Conservation (phyloP, 306 rosid species). For the Cicer bijugum region DNA sequence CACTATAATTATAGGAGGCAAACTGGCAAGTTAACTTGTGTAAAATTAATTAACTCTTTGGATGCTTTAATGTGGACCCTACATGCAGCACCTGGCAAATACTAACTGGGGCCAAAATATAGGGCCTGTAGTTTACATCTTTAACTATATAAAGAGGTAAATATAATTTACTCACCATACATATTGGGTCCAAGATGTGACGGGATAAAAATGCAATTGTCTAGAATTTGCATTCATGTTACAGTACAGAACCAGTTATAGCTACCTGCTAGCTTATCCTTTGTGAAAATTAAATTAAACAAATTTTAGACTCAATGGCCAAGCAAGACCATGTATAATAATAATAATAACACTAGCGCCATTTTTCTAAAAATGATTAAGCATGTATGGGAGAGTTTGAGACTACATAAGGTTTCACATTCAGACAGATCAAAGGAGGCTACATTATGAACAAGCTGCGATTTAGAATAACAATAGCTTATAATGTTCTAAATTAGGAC, state of each 20-base stretch:
- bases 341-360: slow-evolving; percentile 19
- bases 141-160: slow-evolving; percentile 11
- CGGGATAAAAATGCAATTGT: slow-evolving; percentile 17
- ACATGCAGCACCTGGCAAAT: slow-evolving; percentile 33
- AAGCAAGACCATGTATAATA: slow-evolving; percentile 8
- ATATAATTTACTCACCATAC: slow-evolving; percentile 33
- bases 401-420: slow-evolving; percentile 11
- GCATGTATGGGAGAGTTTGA: background rate
- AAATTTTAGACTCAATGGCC: slow-evolving; percentile 48
- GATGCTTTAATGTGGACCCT: slow-evolving; percentile 48
- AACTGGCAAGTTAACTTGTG: slow-evolving; percentile 41
- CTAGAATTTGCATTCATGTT: slow-evolving; percentile 14
- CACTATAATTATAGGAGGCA: slow-evolving; percentile 35
- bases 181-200: slow-evolving; percentile 29
- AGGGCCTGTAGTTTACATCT: slow-evolving; percentile 29
- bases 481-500: slow-evolving; percentile 8
- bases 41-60: slow-evolving; percentile 35
- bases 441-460: background rate
- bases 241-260: slow-evolving; percentile 27
- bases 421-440: background rate
- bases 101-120: slow-evolving; percentile 37
- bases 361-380: slow-evolving; percentile 18
- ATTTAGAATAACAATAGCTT: background rate
- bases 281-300: slow-evolving; percentile 48
- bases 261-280: slow-evolving; percentile 59